Base-by-base conservation (phyloP, 345 rosid genomes). In the Eucalyptus erythrocorys region DNA sequence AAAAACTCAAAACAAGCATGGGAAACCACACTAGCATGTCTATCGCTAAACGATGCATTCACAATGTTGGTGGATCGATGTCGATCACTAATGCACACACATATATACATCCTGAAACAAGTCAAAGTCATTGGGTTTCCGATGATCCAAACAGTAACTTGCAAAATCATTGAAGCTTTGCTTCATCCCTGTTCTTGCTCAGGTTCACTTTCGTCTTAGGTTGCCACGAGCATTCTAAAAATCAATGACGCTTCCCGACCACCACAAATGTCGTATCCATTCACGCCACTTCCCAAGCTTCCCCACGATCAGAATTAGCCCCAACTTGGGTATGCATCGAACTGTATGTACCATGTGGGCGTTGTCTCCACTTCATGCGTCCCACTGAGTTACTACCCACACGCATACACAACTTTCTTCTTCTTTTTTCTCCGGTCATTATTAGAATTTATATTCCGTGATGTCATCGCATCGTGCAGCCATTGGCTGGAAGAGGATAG, bases 401-500 rank as follows among this genome's bases (percentile, higher is more conserved):
- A 45, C 55, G 26, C 32, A 87, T 5, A 64, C 68, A 59, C 64
- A 90, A 90, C 48, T 51, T 85, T 51, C 55, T 88, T 24, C 32
- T 66, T 68, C 85, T 79, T 55, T 49, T 82, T 30, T 86, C 81
- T 86, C 57, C 24, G 71, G 61, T 88, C 90, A 87, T 88, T 90
- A 76, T 76, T 76, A 11, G 47, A 40, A 6, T 37, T 76, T 22
- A 37, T 40, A 37, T 10, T 76, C 27, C 82, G 10, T 89, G 89
- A 89, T 86, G 91, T 88, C 93, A 90, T 90, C 88, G 19, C 86
- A 47, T 86, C 87, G 34, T 86, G 71, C 43, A 10, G 34, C 57
- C 90, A 91, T 93, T 93, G 94, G 96, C 82, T 93, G 87, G 86
- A 89, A 89, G 85, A 90, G 94, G 95, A 94, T 93, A 94, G 93